Evolutionary conservation across 805 yeast species (phyloP).

Genomic region (Suhomyces canberraensis): DNA sequence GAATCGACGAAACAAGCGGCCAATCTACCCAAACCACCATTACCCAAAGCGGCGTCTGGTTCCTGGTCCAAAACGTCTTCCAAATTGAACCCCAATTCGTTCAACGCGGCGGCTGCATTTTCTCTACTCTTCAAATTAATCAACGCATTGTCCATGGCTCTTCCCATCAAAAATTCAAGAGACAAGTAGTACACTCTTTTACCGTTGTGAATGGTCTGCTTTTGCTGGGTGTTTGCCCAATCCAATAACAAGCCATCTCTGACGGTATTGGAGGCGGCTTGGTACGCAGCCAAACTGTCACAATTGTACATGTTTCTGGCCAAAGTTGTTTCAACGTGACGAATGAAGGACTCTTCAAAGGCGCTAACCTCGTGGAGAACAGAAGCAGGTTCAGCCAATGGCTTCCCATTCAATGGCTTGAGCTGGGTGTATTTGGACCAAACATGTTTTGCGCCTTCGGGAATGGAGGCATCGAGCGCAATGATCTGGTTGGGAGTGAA

Average conservation of each 20-base stretch:
- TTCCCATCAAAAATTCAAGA: constrained; percentile 88
- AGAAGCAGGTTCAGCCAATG: constrained; percentile 20
- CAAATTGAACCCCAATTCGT: constrained; percentile 78
- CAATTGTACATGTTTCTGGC: constrained; percentile 93
- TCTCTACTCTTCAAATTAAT: constrained; percentile 73
- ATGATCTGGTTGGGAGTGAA: constrained; percentile 87
- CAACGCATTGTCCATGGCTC: constrained; percentile 91
- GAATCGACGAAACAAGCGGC: constrained; percentile 95
- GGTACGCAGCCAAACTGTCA: constrained; percentile 89
- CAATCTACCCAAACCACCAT: constrained; percentile 91
- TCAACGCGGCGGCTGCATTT: constrained; percentile 42
- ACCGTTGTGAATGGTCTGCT: constrained; percentile 76
- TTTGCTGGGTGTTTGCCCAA: constrained; percentile 93
- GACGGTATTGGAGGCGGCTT: constrained; percentile 76
- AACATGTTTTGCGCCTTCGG: constrained; percentile 67
- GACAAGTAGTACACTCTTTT: constrained; percentile 86
- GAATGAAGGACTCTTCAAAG: constrained; percentile 67
- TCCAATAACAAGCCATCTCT: constrained; percentile 77
- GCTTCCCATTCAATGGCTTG: constrained; percentile 19
- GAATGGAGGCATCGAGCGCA: constrained; percentile 77
- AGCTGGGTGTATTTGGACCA: constrained; percentile 72
- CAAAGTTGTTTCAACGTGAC: constrained; percentile 85
- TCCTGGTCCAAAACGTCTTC: constrained; percentile 85
- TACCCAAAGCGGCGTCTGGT: constrained; percentile 93
- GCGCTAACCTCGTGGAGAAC: constrained; percentile 42